Evolutionary conservation across 345 rosid genomes (phyloP).

Genomic region (Eucalyptus coolabah): DNA sequence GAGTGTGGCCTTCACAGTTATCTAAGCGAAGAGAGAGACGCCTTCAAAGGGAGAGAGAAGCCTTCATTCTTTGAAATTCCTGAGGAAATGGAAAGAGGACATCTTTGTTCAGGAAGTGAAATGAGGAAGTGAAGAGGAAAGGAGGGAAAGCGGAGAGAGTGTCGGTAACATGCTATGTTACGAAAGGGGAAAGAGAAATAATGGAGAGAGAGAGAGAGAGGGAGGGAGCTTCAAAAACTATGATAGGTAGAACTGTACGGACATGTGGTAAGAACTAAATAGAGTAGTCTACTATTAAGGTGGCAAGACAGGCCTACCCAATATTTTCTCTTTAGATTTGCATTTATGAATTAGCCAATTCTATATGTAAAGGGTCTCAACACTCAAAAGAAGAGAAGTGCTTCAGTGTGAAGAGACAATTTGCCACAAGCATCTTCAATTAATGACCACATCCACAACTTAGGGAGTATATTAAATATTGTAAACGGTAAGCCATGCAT

Average conservation of each 20-base stretch:
- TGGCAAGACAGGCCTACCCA: not conserved
- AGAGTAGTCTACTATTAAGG: no score
- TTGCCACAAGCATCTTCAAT: not conserved
- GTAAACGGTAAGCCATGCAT: not conserved
- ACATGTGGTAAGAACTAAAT: no score
- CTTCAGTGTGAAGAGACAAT: not conserved
- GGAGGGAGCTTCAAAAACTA: not conserved
- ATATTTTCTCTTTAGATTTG: not conserved
- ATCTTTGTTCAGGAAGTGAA: not conserved
- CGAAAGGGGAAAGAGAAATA: not conserved
- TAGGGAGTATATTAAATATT: not conserved
- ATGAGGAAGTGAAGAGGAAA: not conserved
- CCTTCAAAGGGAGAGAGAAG: not conserved
- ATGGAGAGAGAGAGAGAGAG: not conserved
- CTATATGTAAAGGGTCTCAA: not conserved
- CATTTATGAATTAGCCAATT: not conserved
- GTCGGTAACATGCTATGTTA: no score
- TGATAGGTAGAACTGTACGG: fast-evolving
- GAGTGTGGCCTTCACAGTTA: not conserved
- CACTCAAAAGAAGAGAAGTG: not conserved
- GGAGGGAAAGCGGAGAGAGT: not conserved
- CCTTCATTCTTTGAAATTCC: not conserved
- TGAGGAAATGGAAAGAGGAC: not conserved
- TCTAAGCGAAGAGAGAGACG: not conserved
- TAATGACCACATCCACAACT: not conserved